Base-by-base conservation (phyloP, 768 basidiomycete species). In the Tephrocybe sp. region DNA sequence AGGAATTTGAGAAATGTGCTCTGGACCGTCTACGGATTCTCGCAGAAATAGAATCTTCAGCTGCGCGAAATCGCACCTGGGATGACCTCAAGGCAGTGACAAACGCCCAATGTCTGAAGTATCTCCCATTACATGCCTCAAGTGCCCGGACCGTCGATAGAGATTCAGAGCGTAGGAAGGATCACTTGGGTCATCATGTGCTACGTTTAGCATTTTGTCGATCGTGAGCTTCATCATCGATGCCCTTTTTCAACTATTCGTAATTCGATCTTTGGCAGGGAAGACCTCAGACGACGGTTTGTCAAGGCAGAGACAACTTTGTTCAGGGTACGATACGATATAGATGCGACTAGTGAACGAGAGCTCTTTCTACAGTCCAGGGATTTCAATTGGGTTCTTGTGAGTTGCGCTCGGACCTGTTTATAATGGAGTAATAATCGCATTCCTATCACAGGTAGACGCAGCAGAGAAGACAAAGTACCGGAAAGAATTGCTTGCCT, bases 121-220 rank as follows among this genome's bases (percentile, higher is more conserved):
- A 94, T 67, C 73, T 97, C 20, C 85, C 84, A 2, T 70, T 99
- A 43, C 73, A 79, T 51, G 72, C 76, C 31, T 80, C 78, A 51
- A 75, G 77, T n/a, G 78, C 80, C 0, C 65, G 60, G n/a, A 67
- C 60, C 12, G 65, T 68, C 9, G 74, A 81, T 43, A 54, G 75
- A 48, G 80, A 89, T 31, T 68, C 63, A 9, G 83, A 98, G 65
- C 76, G 97, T 52, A 77, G 78, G 62, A 85, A 78, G 55, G 97
- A 99, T 66, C 87, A 92, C 61, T 74, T 97, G 11, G 85, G 94
- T 9, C 97, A 99, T 69, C 98, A 93, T 67, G 91, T 98, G 10
- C 72, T 98, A 54, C 73, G 97, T 44, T 75, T 99, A 35, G 95
- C 97, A 5, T 98, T 99, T 69, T 97, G 95, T 70, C 84, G 92